Conservation (phyloP, 176 grass and related monocot genomes). For the Bonia amplexicaulis region DNA sequence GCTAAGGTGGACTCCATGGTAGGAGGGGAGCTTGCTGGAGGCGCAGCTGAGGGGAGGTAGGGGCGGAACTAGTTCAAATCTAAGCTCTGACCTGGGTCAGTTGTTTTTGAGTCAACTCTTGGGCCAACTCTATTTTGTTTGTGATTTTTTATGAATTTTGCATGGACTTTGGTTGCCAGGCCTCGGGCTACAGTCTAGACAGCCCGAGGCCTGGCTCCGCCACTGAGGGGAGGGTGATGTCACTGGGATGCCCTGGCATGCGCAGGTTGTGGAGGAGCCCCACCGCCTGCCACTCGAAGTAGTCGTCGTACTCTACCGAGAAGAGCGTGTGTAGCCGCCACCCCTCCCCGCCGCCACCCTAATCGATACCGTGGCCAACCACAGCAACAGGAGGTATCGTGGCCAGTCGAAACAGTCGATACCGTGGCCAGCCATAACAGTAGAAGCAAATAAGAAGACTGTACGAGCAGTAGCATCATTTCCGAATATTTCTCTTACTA, state of each 20-base stretch:
- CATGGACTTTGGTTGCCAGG: no score
- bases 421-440: no score
- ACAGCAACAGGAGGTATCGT: conserved; percentile 1
- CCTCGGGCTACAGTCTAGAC: no score
- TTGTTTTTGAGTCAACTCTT: no score
- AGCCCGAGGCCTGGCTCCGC: no score
- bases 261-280: conserved; percentile 83
- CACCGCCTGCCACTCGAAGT: conserved; percentile 97
- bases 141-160: no score
- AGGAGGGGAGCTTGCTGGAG: conserved; percentile 52
- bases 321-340: conserved; percentile 88
- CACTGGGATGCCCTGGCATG: conserved; percentile 71
- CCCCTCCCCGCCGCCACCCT: conserved; percentile 11
- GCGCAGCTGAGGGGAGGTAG: conserved; percentile 69
- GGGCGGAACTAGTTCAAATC: no score
- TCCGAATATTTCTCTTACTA: no score
- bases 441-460: no score
- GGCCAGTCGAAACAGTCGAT: no score
- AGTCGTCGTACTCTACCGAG: conserved; percentile 89
- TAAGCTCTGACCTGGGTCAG: rapidly evolving
- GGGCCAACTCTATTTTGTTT: no score
- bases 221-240: conserved; percentile 48
- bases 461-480: no score
- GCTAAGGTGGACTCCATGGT: conserved; percentile 66
- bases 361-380: not conserved